Evolutionary conservation across 73 alveolate genomes (phyloP), one percentile per base, ranked within the genome.

Genomic region (Paramecium biaurelia): DNA sequence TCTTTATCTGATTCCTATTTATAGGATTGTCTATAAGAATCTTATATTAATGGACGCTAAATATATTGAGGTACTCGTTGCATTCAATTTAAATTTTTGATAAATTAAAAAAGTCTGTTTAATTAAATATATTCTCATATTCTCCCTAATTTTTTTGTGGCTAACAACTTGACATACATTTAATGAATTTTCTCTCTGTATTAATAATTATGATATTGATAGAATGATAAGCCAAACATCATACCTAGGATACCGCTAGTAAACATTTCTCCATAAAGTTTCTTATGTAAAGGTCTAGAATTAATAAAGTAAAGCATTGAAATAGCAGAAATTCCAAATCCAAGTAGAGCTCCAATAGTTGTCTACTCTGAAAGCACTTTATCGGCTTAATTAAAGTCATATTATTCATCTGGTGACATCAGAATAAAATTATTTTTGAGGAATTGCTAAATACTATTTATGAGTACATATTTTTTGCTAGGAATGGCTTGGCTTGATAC

Each of bases 171-270:
- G 4, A 74, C 87, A 74, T 74, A 74, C 37, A 74, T 37, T 24
- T 37, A 28, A 37, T 74, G 87, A 74, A 74, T 74, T 15, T 41
- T 37, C 32, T 74, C 87, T 37, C 87, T 74, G n/a, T 74, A 74
- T 74, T 23, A 10, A 41, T 74, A 74, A 37, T 74, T 34, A 21
- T 37, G 37, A 37, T 74, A 74, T 74, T 74, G 59, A 20, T 37
- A 74, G 67, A 3, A 74, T 15, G 58, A 21, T 8, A 74, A 10
- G 12, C 87, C 87, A 15, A 74, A 21, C 18, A 28, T 12, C 20
- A 74, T 7, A 21, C 87, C 87, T 28, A 74, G 5, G 14, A 34
- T 21, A 4, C 57, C 57, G 35, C 87, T 74, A 5, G 37, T 74
- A 20, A 20, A 34, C 57, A 34, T 41, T 74, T 74, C 87, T 6